A percentile compares a stretch with the other conserved stretches of the same genome.
Evolutionary conservation across 1,284 basidiomycete species (phyloP).

Genomic region (Trichosporon sp.): DNA sequence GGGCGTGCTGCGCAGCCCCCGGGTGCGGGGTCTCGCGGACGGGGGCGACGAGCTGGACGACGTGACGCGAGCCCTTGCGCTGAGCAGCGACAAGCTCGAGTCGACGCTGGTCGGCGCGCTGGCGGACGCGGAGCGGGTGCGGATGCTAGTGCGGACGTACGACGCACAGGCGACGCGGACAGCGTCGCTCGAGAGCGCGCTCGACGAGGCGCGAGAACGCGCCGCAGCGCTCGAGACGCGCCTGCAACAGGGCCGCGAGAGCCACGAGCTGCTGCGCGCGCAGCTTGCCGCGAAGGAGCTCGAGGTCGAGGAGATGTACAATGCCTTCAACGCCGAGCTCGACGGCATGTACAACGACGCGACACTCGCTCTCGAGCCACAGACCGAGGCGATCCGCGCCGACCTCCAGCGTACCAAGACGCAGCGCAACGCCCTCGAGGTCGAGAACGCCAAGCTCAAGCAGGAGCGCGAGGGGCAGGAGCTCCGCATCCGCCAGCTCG

Average conservation of each 20-base stretch:
- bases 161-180: slow-evolving; percentile 42
- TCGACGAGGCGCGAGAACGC: slow-evolving; percentile 65
- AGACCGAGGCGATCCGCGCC: slow-evolving; percentile 68
- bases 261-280: slow-evolving; percentile 69
- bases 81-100: slow-evolving; percentile 35
- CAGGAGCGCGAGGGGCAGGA: slow-evolving; percentile 61
- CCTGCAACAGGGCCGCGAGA: slow-evolving; percentile 63
- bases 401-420: slow-evolving; percentile 71
- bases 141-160: slow-evolving; percentile 14
- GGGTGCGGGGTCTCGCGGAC: neutral
- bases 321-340: slow-evolving; percentile 87
- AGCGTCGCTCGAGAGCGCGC: slow-evolving; percentile 58
- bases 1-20: neutral
- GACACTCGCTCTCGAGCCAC: slow-evolving; percentile 63
- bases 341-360: slow-evolving; percentile 80
- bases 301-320: slow-evolving; percentile 85
- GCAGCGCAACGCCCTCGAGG: slow-evolving; percentile 62
- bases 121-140: slow-evolving; percentile 27
- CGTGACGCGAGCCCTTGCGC: neutral
- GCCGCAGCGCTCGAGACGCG: slow-evolving; percentile 61
- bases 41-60: neutral
- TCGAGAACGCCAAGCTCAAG: slow-evolving; percentile 74
- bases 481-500: neutral
- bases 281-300: slow-evolving; percentile 68
- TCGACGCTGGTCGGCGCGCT: slow-evolving; percentile 24